Evolutionary conservation across 2,329 filamentous ascomycete genomes (phyloP).

Genomic region (Ophiognomonia clavigignenti-juglandacearum): DNA sequence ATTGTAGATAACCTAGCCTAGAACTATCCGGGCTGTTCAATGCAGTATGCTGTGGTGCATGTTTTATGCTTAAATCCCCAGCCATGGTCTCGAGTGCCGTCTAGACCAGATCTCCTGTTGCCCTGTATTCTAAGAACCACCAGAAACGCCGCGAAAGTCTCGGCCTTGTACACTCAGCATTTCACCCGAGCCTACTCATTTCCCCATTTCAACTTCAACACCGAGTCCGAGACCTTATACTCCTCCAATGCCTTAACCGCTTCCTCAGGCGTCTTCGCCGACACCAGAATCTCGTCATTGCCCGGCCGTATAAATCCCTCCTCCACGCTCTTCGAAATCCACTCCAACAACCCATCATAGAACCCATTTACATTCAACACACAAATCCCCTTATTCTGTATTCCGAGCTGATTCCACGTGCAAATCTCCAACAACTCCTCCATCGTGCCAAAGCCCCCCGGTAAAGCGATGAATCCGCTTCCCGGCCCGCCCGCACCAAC

Average conservation of each 20-base stretch:
- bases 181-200: conserved; percentile 41
- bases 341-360: conserved; percentile 80
- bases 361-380: conserved; percentile 86
- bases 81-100: not conserved
- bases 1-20: too few species aligned
- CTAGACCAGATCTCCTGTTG: not conserved
- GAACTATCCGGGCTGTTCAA: too few species aligned
- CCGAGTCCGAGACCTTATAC: conserved; percentile 71
- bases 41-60: too few species aligned
- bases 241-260: conserved; percentile 65
- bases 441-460: conserved; percentile 88
- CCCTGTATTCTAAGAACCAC: too few species aligned
- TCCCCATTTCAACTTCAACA: conserved; percentile 80
- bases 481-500: conserved; percentile 78
- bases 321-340: conserved; percentile 71
- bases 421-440: conserved; percentile 91
- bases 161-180: too few species aligned
- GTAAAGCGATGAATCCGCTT: conserved; percentile 82
- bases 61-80: not conserved
- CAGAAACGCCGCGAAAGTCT: conserved; percentile 6
- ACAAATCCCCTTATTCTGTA: conserved; percentile 75
- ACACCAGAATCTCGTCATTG: conserved; percentile 73
- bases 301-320: conserved; percentile 70
- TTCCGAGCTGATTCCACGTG: conserved; percentile 96
- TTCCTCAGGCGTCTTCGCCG: conserved; percentile 67